A percentile compares a stretch with the other conserved stretches of the same genome.
Conservation (phyloP, 768 basidiomycete genomes). For the Panellus pusillus region DNA sequence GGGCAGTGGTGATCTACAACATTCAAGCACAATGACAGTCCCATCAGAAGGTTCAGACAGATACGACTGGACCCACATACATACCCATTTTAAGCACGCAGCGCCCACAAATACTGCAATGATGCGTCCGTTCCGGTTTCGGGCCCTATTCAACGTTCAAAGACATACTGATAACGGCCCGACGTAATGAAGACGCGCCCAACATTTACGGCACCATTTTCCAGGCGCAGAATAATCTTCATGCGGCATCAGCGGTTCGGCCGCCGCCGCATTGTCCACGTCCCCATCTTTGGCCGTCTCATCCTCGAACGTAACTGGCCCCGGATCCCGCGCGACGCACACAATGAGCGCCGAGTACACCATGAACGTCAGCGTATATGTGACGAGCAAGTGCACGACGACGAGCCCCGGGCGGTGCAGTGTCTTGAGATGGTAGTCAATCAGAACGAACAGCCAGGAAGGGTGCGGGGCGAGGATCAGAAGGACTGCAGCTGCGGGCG, state of each 20-base stretch:
- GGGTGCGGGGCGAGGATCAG: conserved; percentile 74
- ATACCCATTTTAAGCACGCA: conserved; percentile 86
- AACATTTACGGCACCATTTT: conserved; percentile 79
- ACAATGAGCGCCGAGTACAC: conserved; percentile 73
- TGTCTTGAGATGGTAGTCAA: conserved; percentile 63
- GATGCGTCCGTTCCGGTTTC: conserved; percentile 79
- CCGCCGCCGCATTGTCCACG: too few species aligned
- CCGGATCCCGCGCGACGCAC: conserved; percentile 74
- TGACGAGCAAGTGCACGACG: conserved; percentile 52
- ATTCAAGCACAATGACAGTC: too few species aligned
- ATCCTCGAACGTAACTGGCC: conserved; percentile 44
- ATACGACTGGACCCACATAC: conserved; percentile 22
- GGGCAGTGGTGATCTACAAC: conserved; percentile 80
- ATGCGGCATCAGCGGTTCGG: conserved; percentile 62
- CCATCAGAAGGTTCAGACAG: too few species aligned
- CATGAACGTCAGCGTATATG: conserved; percentile 68
- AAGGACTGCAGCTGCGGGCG: conserved; percentile 42
- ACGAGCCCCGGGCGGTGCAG: conserved; percentile 49
- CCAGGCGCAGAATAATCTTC: conserved; percentile 53
- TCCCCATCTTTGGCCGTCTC: conserved; percentile 36
- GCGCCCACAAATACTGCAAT: conserved; percentile 71
- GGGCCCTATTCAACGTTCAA: conserved; percentile 41
- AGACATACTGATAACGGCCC: neutral
- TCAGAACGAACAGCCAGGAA: conserved; percentile 65
- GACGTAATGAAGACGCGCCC: conserved; percentile 38